Evolutionary conservation across 176 grass and related monocot genomes (phyloP).

Genomic region (Echinochloa phyllopogon): DNA sequence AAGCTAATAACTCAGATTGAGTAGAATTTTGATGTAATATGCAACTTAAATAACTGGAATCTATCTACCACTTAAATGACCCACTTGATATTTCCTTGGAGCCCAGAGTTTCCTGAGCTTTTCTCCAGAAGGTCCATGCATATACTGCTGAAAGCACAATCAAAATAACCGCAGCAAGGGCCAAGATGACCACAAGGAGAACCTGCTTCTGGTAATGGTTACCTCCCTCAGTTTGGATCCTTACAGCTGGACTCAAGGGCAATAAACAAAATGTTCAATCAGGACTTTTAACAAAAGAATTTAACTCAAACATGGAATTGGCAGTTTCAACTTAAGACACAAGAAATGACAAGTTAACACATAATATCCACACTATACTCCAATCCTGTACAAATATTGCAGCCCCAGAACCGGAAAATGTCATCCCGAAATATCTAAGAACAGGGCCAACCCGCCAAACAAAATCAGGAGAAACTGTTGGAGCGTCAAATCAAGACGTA

Average conservation of each 20-base stretch:
- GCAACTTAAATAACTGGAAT: no score
- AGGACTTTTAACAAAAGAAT: not conserved
- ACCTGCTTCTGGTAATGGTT: constrained; percentile 33
- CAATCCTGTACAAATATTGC: no score
- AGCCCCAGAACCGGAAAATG: not conserved
- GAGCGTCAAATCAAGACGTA: no score
- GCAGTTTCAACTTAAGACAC: no score
- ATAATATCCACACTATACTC: no score
- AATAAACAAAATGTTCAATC: not conserved
- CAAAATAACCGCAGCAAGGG: constrained; percentile 31
- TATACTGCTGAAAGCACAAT: constrained; percentile 29
- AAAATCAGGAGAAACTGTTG: no score
- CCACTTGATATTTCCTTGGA: constrained; percentile 60
- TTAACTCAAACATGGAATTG: not conserved
- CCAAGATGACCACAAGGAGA: constrained; percentile 37
- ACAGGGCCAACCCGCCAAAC: no score
- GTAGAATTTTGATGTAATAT: not conserved
- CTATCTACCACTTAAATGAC: not conserved
- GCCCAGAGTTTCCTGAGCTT: constrained; percentile 44
- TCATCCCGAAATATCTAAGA: not conserved
- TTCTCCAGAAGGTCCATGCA: constrained; percentile 48
- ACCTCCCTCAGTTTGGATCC: not conserved
- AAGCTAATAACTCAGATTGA: not conserved
- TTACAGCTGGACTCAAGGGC: constrained; percentile 14
- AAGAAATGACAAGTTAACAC: no score